These are phyloP conservation scores for Gamsiella multidivaricata DNA, from an alignment of 192 early-diverging fungal species.

Conservation along the genomic window DNA sequence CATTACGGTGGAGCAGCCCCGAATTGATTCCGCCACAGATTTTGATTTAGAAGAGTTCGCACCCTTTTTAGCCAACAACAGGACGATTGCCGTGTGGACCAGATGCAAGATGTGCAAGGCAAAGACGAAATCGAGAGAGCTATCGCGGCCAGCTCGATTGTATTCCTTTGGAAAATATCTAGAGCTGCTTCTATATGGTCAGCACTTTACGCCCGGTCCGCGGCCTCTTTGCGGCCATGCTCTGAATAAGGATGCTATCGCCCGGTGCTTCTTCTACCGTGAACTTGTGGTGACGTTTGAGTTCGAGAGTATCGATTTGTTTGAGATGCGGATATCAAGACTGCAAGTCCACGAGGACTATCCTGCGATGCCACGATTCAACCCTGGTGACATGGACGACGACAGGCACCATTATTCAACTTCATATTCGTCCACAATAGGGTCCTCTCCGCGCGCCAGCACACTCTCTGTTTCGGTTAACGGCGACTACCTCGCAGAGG, in stretches of 20 bases:
- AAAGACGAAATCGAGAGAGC: slow-evolving; percentile 67
- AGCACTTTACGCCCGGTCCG: slow-evolving; percentile 58
- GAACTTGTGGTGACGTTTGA: slow-evolving; percentile 79
- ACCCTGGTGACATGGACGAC: slow-evolving; percentile 47
- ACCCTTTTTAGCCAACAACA: slow-evolving; percentile 66
- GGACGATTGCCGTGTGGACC: slow-evolving; percentile 84
- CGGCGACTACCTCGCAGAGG: slow-evolving; percentile 44
- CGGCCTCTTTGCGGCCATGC: slow-evolving; percentile 66
- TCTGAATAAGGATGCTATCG: slow-evolving; percentile 59
- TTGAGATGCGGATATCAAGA: slow-evolving; percentile 74
- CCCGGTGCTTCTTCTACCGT: slow-evolving; percentile 79
- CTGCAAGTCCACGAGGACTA: slow-evolving; percentile 59
- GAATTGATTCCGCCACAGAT: slow-evolving; percentile 24
- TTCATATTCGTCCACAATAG: not conserved
- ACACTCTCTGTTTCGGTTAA: slow-evolving; percentile 20
- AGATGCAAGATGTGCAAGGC: slow-evolving; percentile 78
- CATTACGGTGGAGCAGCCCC: slow-evolving; percentile 52
- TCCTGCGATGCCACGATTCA: slow-evolving; percentile 40
- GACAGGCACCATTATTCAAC: slow-evolving; percentile 51
- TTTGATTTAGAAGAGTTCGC: slow-evolving; percentile 41
- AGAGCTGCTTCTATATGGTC: slow-evolving; percentile 84
- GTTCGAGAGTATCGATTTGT: slow-evolving; percentile 70
- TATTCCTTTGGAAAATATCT: slow-evolving; percentile 97
- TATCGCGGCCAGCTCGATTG: slow-evolving; percentile 79
- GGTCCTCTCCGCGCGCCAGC: not conserved